Base-by-base conservation (phyloP, 2,329 filamentous ascomycete genomes). In the Epichloe aotearoae region DNA sequence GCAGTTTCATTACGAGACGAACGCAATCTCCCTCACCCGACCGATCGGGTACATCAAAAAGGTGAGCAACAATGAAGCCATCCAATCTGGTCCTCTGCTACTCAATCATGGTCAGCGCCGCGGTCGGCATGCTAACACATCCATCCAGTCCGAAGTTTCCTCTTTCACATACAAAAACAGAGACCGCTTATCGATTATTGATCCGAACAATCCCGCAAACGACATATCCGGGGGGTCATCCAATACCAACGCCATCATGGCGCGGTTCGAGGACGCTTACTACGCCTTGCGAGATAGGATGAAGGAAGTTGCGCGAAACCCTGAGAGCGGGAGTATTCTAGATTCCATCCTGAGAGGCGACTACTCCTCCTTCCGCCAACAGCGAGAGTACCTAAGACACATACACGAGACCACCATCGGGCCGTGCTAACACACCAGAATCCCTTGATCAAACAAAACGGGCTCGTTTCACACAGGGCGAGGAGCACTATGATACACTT, bases 201-300 rank as follows among this genome's bases (percentile, higher is more conserved):
- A 98, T 61, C 93, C 93, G 0, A 95, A 97, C 65, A 86, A 87
- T 52, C 65, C 79, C 0, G 70, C 75, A 26, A 97, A 97, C 64
- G 93, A 98, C 61, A 93, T 98, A 26, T 84, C 93, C 0, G 89
- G 89, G 90, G 90, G 90, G 90, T 93, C 89, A 0, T 76, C 73
- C 44, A 85, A 87, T 56, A 86, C 85, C 7, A 57, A 66, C 0
- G 71, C 77, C 8, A 86, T 96, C 46, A 71, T 87, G 56, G 63
- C 72, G n/a, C 73, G 75, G 12, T 97, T 98, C 64, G 70, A 76
- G 1, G 69, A 80, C 2, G 86, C 86, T 0, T 77, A 82, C 60
- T 60, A 71, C 10, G 64, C 64, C 2, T 67, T 95, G 15, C 70
- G 74, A 45, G 64, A 75, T 3, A 75, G 78, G 34, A 82, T 91